phyloP scores from a whole-genome alignment of 768 basidiomycete genomes.

The Asterophora parasitica region DNA sequence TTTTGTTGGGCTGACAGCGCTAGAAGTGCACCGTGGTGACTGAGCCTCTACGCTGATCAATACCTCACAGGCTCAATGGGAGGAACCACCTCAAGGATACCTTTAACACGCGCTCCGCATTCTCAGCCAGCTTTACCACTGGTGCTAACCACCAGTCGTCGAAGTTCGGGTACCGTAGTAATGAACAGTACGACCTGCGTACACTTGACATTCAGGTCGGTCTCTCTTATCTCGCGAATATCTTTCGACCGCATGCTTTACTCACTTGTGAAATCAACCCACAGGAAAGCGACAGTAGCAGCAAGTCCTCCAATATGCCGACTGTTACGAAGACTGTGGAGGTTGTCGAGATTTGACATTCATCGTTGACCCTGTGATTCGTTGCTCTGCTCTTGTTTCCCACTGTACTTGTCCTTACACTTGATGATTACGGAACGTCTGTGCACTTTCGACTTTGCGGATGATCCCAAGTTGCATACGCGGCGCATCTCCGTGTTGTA shows the following conservation, averaged over 20 bases:
- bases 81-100: constrained; percentile 16
- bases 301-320: constrained; percentile 15
- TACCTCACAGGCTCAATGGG: constrained; percentile 19
- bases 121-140: constrained; percentile 3
- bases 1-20: not conserved
- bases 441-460: too few species aligned
- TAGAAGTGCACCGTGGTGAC: not conserved
- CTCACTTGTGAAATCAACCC: not conserved
- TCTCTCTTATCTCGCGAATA: not conserved
- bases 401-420: not conserved
- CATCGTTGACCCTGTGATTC: too few species aligned
- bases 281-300: not conserved
- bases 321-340: constrained; percentile 21
- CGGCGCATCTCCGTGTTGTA: too few species aligned
- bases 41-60: not conserved
- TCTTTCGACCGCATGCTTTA: not conserved
- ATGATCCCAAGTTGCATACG: too few species aligned
- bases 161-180: constrained; percentile 1
- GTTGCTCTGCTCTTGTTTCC: not conserved
- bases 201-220: constrained; percentile 10
- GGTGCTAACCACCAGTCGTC: constrained; percentile 1
- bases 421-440: too few species aligned
- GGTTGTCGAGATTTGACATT: constrained; percentile 17
- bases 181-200: constrained; percentile 12
- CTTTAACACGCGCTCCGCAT: constrained; percentile 2